Evolutionary conservation across 1,284 basidiomycete genomes (phyloP), one percentile per base, ranked within the genome.

Genomic region (Lignosus rhinocerotis): DNA sequence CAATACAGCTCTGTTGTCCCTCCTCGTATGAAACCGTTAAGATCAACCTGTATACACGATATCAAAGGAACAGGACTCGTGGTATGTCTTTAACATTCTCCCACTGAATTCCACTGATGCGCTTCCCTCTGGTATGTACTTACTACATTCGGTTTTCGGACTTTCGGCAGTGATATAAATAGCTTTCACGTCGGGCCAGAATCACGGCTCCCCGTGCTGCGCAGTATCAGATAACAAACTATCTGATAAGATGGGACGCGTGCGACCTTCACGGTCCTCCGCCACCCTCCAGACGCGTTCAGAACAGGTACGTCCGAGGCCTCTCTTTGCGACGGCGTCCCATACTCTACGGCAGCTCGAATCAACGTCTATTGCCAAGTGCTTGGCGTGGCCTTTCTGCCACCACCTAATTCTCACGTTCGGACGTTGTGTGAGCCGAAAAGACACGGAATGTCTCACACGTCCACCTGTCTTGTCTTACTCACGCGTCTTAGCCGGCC

Each of bases 231-330:
- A 48, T 48, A 34, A 34, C 49, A 45, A 12, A 38, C 8, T 55
- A 59, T 59, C 58, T 59, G 58, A 59, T 59, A 49, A 59, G 58
- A 55, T 59, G 45, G 9, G 38, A 38, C 17, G 33, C 17, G 31
- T 19, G 34, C 3, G 34, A 36, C 34, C 2, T 6, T 16, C 11
- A 36, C 14, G 34, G 9, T 36, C 2, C 34, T 21, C 17, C 6
- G 8, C 14, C 41, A 31, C 32, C 41, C 36, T 39, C 36, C 11
- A 39, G 36, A 39, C 36, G 11, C 14, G 36, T 39, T n/a, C 7
- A 39, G n/a, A 12, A 12, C 36, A 12, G 36, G 9, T 39, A 39
- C 11, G 36, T 39, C 36, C 36, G 1, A 31, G 21, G 12, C 8
- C 3, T 19, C 5, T 14, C 43, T 9, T 47, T 32, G 47, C 25